A percentile compares a stretch with the other conserved stretches of the same genome.
phyloP scores from a whole-genome alignment of 768 basidiomycete genomes.

The Serendipita sp. region DNA sequence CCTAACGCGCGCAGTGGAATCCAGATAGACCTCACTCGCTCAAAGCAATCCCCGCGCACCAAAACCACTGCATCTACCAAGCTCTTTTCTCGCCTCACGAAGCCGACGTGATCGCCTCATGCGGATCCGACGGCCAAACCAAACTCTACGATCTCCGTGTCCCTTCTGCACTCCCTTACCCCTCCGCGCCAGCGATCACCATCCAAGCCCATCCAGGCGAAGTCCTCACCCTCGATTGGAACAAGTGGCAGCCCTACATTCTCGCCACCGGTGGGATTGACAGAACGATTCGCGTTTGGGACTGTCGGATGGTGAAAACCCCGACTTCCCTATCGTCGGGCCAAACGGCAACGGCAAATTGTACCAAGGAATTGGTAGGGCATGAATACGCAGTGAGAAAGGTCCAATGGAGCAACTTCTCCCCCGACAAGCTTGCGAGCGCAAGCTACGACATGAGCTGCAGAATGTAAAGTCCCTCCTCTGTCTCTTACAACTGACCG shows the following conservation, averaged over 20 bases:
- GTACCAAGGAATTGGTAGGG: slow-evolving; percentile 55
- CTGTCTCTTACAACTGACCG: slow-evolving; percentile 20
- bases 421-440: slow-evolving; percentile 24
- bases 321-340: slow-evolving; percentile 26
- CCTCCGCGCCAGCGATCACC: slow-evolving; percentile 11
- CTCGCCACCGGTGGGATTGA: slow-evolving; percentile 73
- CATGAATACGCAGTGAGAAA: slow-evolving; percentile 86
- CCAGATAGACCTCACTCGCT: slow-evolving; percentile 71
- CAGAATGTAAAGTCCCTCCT: slow-evolving; percentile 53
- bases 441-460: slow-evolving; percentile 93
- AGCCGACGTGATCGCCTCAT: slow-evolving; percentile 64
- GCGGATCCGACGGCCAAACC: slow-evolving; percentile 74
- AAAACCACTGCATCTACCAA: slow-evolving; percentile 65
- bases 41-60: slow-evolving; percentile 50
- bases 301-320: slow-evolving; percentile 67
- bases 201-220: slow-evolving; percentile 66
- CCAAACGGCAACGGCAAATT: too few species aligned
- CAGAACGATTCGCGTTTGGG: slow-evolving; percentile 63
- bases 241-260: slow-evolving; percentile 70
- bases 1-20: slow-evolving; percentile 87
- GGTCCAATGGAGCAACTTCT: slow-evolving; percentile 58
- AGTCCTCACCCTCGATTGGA: slow-evolving; percentile 77
- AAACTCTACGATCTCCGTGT: slow-evolving; percentile 53
- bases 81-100: slow-evolving; percentile 87
- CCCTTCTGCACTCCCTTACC: slow-evolving; percentile 10